Base-by-base conservation (phyloP, 768 basidiomycete species). In the Panaeolus papilionaceus region DNA sequence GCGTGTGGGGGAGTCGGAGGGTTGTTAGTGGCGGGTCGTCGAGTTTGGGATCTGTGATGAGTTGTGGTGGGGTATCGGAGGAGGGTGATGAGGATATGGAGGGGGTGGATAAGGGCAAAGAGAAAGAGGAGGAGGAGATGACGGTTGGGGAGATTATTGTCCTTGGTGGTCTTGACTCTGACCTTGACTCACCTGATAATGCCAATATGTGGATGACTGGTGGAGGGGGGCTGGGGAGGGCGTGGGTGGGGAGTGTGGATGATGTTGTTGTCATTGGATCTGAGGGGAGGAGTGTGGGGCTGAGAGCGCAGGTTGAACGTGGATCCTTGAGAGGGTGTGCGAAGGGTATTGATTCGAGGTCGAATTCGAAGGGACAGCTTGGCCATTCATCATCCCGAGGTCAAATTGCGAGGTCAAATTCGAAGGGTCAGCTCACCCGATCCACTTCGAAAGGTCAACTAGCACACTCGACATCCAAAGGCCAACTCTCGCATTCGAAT, bases 61-160 rank as follows among this genome's bases (percentile, higher is more conserved):
- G 18, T 20, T 5, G 20, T 20, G 45, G 45, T 47, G 40, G 40
- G 3, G 40, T 42, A 2, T 33, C 5, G 33, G 33, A 33, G 40
- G 40, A 16, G 10, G 40, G 40, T 10, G 47, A 8, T 49, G n/a
- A 20, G 11, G 20, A 26, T 49, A 20, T 14, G 14, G 18, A 23
- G 23, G 44, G 14, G 14, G 38, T 63, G 16, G 63, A 5, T 39
- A 33, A 23, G 38, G 23, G 38, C 2, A 26, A 62, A 2, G 62
- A 20, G 16, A 10, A 62, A 12, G 16, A 12, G 12, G 42, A 64
- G 5, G 18, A 47, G 28, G 63, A 64, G 51, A 33, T 73, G 64
- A 73, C 71, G 39, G 42, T 76, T 1, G 79, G 74, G n/a, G 80
- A 78, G 66, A 68, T 74, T 54, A 54, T 80, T 9, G 62, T 80